A percentile compares a stretch with the other conserved stretches of the same genome.
Evolutionary conservation across 2,329 filamentous ascomycete genomes (phyloP).

Genomic region (Aspergillus tamarii): DNA sequence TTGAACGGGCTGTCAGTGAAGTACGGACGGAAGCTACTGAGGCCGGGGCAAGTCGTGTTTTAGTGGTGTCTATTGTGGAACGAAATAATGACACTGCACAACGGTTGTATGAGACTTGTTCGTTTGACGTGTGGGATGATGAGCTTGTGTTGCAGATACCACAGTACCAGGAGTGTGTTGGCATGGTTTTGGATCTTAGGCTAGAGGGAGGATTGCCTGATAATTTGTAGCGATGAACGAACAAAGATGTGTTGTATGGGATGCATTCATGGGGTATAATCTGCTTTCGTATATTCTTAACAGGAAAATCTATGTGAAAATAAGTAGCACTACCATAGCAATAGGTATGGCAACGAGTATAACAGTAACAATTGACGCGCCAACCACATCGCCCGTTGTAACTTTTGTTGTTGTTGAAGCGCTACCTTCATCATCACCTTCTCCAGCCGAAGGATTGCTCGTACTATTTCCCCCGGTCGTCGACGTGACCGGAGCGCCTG

Average conservation of each 20-base stretch:
- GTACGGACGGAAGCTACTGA: background rate
- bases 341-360: conserved; percentile 25
- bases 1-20: background rate
- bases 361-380: conserved; percentile 43
- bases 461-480: conserved; percentile 60
- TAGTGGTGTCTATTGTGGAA: conserved; percentile 5
- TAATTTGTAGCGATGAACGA: background rate
- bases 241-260: background rate
- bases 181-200: background rate
- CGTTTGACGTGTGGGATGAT: conserved; percentile 4
- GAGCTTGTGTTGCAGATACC: background rate
- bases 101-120: conserved; percentile 5
- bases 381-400: conserved; percentile 40
- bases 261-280: background rate
- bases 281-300: background rate
- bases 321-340: background rate
- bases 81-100: conserved; percentile 4
- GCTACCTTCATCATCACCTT: conserved; percentile 10
- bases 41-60: background rate
- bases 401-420: conserved; percentile 17
- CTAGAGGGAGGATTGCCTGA: background rate
- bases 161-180: background rate
- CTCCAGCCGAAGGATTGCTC: conserved; percentile 42
- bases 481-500: conserved; percentile 46
- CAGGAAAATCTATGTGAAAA: background rate